These are phyloP conservation scores for Heterobasidion parviporum DNA, from an alignment of 1,284 basidiomycete species.

Conservation along the genomic window DNA sequence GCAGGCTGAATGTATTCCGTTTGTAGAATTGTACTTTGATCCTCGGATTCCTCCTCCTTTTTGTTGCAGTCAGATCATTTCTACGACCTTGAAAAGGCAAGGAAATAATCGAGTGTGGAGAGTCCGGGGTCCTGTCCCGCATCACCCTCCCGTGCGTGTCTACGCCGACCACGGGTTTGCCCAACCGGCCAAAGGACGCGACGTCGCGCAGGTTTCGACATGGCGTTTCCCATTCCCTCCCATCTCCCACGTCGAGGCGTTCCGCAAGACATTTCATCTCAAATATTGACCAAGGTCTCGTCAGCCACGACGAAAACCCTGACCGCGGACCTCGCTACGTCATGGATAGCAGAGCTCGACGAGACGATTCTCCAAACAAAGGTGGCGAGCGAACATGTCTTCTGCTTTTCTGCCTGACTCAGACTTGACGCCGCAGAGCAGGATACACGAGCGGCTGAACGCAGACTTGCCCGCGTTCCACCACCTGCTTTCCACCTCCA, in stretches of 20 bases:
- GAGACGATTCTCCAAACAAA: constrained; percentile 59
- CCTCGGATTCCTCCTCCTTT: too few species aligned
- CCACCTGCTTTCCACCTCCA: constrained; percentile 50
- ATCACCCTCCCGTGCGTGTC: too few species aligned
- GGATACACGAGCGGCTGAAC: constrained; percentile 62
- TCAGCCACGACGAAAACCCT: constrained; percentile 48
- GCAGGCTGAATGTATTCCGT: constrained; percentile 72
- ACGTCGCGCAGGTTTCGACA: constrained; percentile 16
- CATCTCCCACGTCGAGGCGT: constrained; percentile 53
- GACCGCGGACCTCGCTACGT: constrained; percentile 47
- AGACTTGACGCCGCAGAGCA: constrained; percentile 30
- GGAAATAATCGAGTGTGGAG: too few species aligned
- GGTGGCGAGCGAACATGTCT: constrained; percentile 29
- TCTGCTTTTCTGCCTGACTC: background rate
- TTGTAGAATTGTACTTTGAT: constrained; percentile 20
- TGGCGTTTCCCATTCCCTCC: constrained; percentile 65
- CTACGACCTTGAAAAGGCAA: too few species aligned
- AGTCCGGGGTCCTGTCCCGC: too few species aligned
- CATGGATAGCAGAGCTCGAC: constrained; percentile 67
- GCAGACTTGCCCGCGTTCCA: constrained; percentile 55
- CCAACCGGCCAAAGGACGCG: too few species aligned
- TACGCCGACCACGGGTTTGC: too few species aligned
- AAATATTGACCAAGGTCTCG: constrained; percentile 61
- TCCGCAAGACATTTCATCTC: constrained; percentile 56
- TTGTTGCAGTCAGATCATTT: too few species aligned